phyloP scores from a whole-genome alignment of 306 rosid species.

The Styphnolobium japonicum region DNA sequence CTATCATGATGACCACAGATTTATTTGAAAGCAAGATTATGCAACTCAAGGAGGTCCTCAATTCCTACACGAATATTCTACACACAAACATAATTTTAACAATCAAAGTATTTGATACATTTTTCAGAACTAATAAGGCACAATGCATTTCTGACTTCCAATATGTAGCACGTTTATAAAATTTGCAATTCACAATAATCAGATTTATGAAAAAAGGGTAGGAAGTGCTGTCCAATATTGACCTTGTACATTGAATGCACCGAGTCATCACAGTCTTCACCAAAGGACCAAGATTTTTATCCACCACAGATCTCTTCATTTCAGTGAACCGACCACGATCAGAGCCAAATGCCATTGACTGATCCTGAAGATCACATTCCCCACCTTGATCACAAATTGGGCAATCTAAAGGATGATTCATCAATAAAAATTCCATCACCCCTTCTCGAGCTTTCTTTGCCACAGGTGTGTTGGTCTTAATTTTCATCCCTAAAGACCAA shows the following conservation, averaged over 20 bases:
- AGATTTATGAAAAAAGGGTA: not conserved
- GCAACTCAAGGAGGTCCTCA: not conserved
- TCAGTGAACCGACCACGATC: slow-evolving; percentile 99
- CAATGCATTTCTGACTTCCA: slow-evolving; percentile 9
- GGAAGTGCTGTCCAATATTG: slow-evolving; percentile 9
- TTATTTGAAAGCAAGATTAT: not conserved
- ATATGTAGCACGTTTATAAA: not conserved
- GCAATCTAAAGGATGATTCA: slow-evolving; percentile 99
- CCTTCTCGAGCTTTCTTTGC: slow-evolving; percentile 99
- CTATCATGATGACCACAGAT: not conserved
- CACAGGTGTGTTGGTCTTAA: slow-evolving; percentile 92
- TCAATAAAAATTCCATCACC: slow-evolving; percentile 97
- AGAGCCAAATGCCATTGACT: slow-evolving; percentile 99
- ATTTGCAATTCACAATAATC: not conserved
- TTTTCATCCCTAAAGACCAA: slow-evolving; percentile 79
- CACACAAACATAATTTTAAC: not conserved
- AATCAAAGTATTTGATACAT: not conserved
- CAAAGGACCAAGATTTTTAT: slow-evolving; percentile 96
- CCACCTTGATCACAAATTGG: slow-evolving; percentile 99
- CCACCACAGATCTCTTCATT: slow-evolving; percentile 94
- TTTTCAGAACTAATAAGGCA: not conserved
- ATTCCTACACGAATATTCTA: slow-evolving; percentile 1
- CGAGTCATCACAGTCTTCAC: slow-evolving; percentile 99
- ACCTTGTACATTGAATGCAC: slow-evolving; percentile 99
- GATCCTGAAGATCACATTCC: slow-evolving; percentile 99